Evolutionary conservation across 345 rosid genomes (phyloP).

Genomic region (Euphorbia peplus): DNA sequence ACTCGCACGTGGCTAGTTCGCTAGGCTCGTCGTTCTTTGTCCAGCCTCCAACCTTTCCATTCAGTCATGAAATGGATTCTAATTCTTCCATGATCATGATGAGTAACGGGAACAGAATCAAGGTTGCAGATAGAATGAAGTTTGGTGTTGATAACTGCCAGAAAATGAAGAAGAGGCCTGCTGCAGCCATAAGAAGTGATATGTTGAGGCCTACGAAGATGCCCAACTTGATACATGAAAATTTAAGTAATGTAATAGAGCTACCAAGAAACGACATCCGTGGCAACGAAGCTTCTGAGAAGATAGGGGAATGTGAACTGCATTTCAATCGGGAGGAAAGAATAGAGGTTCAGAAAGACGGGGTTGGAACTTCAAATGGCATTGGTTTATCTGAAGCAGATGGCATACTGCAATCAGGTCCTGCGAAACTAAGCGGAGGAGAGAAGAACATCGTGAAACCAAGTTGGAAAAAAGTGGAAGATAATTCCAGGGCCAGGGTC

Average conservation of each 20-base stretch:
- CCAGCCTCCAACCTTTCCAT: conserved; percentile 25
- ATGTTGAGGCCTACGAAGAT: conserved; percentile 24
- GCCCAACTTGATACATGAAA: conserved; percentile 33
- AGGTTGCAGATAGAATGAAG: conserved; percentile 21
- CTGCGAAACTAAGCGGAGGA: conserved; percentile 44
- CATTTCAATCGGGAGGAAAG: background rate
- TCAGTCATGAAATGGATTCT: conserved; percentile 24
- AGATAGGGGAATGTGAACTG: conserved; percentile 8
- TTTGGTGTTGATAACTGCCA: conserved; percentile 19
- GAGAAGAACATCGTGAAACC: conserved; percentile 47
- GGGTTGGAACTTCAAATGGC: too few species aligned
- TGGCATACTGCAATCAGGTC: conserved; percentile 26
- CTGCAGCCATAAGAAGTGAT: conserved; percentile 24
- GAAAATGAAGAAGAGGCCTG: conserved; percentile 38
- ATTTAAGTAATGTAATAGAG: conserved; percentile 16
- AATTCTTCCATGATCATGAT: conserved; percentile 22
- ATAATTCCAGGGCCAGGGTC: conserved; percentile 23
- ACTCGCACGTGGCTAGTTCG: conserved; percentile 26
- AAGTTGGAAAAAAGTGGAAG: conserved; percentile 16
- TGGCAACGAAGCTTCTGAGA: conserved; percentile 8
- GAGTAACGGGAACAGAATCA: conserved; percentile 28
- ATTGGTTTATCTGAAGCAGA: too few species aligned
- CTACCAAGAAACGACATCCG: conserved; percentile 11
- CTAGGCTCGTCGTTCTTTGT: conserved; percentile 21
- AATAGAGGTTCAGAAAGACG: too few species aligned